phyloP scores from a whole-genome alignment of 2,329 filamentous ascomycete genomes.

The Cordyceps farinosa region DNA sequence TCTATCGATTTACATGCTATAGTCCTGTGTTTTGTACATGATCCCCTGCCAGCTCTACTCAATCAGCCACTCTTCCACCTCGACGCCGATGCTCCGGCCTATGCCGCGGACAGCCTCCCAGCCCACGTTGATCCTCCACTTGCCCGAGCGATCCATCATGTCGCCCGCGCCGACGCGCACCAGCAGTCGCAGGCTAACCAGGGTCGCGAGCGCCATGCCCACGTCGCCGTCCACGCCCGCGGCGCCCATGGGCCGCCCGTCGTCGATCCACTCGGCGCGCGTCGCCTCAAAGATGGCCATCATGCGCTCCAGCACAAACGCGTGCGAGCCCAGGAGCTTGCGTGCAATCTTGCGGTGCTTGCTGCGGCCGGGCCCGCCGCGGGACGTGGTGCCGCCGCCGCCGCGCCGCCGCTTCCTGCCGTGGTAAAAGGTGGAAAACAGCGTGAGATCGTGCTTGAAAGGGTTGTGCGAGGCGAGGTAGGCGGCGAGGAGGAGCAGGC shows the following conservation, averaged over 20 bases:
- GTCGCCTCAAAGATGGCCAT: slow-evolving; percentile 73
- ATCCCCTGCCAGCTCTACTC: slow-evolving; percentile 43
- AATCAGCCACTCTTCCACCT: slow-evolving; percentile 72
- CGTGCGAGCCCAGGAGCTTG: slow-evolving; percentile 71
- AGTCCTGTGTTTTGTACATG: background rate
- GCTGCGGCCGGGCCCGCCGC: slow-evolving; percentile 30
- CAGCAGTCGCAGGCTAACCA: slow-evolving; percentile 67
- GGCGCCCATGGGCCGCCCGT: slow-evolving; percentile 27
- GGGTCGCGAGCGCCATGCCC: slow-evolving; percentile 65
- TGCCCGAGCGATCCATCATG: slow-evolving; percentile 63
- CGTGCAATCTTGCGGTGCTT: slow-evolving; percentile 71
- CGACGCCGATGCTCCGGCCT: slow-evolving; percentile 71
- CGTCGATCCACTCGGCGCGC: slow-evolving; percentile 49
- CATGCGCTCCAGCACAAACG: slow-evolving; percentile 74
- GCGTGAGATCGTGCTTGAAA: slow-evolving; percentile 64
- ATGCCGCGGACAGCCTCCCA: slow-evolving; percentile 73
- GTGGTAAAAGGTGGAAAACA: slow-evolving; percentile 71
- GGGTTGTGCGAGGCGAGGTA: slow-evolving; percentile 82
- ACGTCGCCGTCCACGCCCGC: slow-evolving; percentile 51
- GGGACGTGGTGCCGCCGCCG: slow-evolving; percentile 38
- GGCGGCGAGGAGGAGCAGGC: slow-evolving; percentile 69
- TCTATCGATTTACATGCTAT: slow-evolving; percentile 1
- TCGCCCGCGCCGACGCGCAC: slow-evolving; percentile 64
- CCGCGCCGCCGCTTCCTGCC: slow-evolving; percentile 48
- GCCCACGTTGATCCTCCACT: slow-evolving; percentile 74